Evolutionary conservation across 2,329 filamentous ascomycete species (phyloP).

Genomic region (Acrodontium crateriforme): DNA sequence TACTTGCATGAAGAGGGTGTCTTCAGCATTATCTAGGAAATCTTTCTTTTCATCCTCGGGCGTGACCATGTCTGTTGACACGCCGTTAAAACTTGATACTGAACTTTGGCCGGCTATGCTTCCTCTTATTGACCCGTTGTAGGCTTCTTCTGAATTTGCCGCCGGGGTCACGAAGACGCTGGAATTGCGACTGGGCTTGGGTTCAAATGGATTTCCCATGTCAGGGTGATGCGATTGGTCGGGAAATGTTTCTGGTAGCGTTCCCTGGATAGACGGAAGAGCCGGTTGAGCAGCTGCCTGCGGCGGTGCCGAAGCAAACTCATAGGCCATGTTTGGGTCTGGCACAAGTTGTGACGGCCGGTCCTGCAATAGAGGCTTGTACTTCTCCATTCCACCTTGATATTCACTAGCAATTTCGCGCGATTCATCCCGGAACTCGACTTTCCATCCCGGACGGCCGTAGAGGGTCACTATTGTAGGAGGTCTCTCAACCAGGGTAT

Average conservation of each 20-base stretch:
- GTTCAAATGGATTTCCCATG: slow-evolving; percentile 27
- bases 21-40: slow-evolving; percentile 59
- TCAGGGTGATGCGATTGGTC: slow-evolving; percentile 10
- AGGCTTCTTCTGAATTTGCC: background rate
- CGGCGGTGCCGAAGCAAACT: slow-evolving; percentile 19
- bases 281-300: slow-evolving; percentile 30
- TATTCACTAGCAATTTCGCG: slow-evolving; percentile 85
- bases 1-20: slow-evolving; percentile 79
- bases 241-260: slow-evolving; percentile 31
- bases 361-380: slow-evolving; percentile 34
- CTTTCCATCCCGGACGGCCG: slow-evolving; percentile 50
- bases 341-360: background rate
- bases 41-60: slow-evolving; percentile 38
- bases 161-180: slow-evolving; percentile 14
- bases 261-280: slow-evolving; percentile 38
- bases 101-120: slow-evolving; percentile 13
- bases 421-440: slow-evolving; percentile 80
- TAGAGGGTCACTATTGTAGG: slow-evolving; percentile 40
- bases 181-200: slow-evolving; percentile 17
- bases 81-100: slow-evolving; percentile 24
- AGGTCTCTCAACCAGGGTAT: slow-evolving; percentile 59
- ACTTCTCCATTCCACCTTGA: slow-evolving; percentile 60
- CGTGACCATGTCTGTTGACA: slow-evolving; percentile 20
- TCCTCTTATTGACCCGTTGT: slow-evolving; percentile 8
- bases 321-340: slow-evolving; percentile 10